Evolutionary conservation across 768 basidiomycete genomes (phyloP).

Genomic region (Phallus indusiatus): DNA sequence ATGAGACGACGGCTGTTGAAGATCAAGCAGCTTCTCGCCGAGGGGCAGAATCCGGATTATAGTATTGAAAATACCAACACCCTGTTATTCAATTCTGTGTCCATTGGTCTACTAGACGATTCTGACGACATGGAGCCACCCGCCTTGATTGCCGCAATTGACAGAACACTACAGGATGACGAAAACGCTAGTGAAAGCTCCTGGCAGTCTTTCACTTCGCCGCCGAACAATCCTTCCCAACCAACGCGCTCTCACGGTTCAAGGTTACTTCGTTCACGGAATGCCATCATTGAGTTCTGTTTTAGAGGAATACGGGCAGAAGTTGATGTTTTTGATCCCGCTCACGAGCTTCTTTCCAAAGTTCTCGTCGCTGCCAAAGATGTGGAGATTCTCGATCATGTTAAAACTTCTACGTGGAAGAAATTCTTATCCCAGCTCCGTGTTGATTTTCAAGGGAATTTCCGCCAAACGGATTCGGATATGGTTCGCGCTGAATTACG

Average conservation of each 20-base stretch:
- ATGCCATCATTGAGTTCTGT: conserved; percentile 77
- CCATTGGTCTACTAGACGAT: conserved; percentile 82
- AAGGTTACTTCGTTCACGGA: conserved; percentile 60
- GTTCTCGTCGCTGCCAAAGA: conserved; percentile 59
- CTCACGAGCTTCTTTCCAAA: conserved; percentile 50
- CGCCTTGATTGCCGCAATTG: conserved; percentile 81
- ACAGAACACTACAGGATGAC: conserved; percentile 78
- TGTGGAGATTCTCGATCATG: conserved; percentile 90
- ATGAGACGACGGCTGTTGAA: conserved; percentile 80
- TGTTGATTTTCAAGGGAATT: conserved; percentile 76
- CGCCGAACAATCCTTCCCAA: conserved; percentile 29
- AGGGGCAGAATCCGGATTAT: conserved; percentile 78
- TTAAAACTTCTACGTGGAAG: conserved; percentile 97
- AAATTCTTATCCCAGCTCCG: conserved; percentile 88
- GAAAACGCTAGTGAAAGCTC: conserved; percentile 77
- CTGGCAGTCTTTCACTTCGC: conserved; percentile 77
- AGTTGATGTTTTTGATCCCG: conserved; percentile 52
- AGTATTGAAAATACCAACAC: conserved; percentile 61
- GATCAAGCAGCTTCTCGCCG: conserved; percentile 86
- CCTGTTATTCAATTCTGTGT: conserved; percentile 87
- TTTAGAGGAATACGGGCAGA: conserved; percentile 57
- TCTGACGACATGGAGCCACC: conserved; percentile 64
- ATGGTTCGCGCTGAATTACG: conserved; percentile 87
- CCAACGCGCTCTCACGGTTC: conserved; percentile 36
- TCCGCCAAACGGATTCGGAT: conserved; percentile 83